phyloP scores from a whole-genome alignment of 805 yeast species.

The Metschnikowia orientalis region DNA sequence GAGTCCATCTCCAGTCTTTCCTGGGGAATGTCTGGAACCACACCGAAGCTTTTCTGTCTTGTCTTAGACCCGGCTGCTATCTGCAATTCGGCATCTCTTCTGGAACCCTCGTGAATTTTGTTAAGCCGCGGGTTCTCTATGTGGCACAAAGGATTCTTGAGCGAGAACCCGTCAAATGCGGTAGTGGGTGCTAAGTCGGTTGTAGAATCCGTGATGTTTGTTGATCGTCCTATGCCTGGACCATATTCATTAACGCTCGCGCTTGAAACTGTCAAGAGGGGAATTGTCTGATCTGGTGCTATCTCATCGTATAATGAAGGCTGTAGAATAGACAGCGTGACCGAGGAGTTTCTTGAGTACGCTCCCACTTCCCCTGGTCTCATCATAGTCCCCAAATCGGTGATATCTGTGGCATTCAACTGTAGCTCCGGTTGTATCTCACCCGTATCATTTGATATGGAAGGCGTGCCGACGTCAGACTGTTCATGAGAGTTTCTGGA shows the following conservation, averaged over 20 bases:
- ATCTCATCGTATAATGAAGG: constrained; percentile 5
- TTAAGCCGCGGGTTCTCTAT: constrained; percentile 16
- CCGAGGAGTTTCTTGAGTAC: constrained; percentile 14
- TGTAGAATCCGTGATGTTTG: constrained; percentile 11
- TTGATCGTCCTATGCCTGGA: constrained; percentile 5
- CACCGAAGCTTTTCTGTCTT: constrained; percentile 17
- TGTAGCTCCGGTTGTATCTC: too few relatives aligned
- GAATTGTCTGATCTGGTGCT: constrained; percentile 16
- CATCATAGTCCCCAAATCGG: constrained; percentile 4
- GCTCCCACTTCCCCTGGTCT: too few relatives aligned
- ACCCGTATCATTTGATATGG: too few relatives aligned
- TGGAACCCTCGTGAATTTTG: constrained; percentile 16
- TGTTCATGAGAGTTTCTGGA: too few relatives aligned
- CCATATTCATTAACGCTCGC: constrained; percentile 10
- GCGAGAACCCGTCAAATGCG: constrained; percentile 10
- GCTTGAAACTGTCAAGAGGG: constrained; percentile 12
- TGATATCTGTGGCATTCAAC: too few relatives aligned
- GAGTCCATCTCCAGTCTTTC: constrained; percentile 11
- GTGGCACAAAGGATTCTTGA: constrained; percentile 7
- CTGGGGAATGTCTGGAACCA: constrained; percentile 6
- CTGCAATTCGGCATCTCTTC: background rate
- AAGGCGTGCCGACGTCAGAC: too few relatives aligned
- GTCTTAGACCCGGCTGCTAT: constrained; percentile 2
- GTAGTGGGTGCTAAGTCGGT: constrained; percentile 14
- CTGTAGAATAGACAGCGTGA: constrained; percentile 12